Conservation (phyloP, 306 rosid species). For the Rubus parviflorus region DNA sequence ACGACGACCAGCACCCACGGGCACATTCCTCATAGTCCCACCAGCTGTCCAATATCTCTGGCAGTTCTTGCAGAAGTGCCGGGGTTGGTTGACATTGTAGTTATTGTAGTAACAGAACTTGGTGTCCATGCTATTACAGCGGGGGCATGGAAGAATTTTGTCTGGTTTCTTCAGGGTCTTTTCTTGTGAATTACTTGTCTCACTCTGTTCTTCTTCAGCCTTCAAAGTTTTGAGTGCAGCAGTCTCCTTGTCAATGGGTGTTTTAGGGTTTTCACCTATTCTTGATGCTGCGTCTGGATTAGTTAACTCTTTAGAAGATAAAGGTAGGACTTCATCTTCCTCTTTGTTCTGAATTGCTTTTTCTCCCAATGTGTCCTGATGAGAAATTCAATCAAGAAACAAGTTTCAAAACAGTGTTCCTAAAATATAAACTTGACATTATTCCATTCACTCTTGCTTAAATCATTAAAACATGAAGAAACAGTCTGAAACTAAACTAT, state of each 20-base stretch:
- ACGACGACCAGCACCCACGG: conserved; percentile 60
- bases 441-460: background rate
- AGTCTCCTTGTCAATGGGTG: conserved; percentile 37
- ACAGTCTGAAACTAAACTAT: background rate
- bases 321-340: conserved; percentile 26
- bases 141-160: conserved; percentile 55
- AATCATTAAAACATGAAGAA: background rate
- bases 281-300: conserved; percentile 28
- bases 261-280: conserved; percentile 26
- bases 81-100: conserved; percentile 54
- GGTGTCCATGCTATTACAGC: conserved; percentile 59
- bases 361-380: conserved; percentile 32
- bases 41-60: conserved; percentile 65
- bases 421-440: background rate
- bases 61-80: conserved; percentile 57
- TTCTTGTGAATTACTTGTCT: conserved; percentile 38
- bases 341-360: conserved; percentile 19
- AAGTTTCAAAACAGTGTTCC: conserved; percentile 8
- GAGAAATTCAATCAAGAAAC: background rate
- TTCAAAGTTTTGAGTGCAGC: conserved; percentile 21
- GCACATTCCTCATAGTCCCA: conserved; percentile 59
- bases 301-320: conserved; percentile 21
- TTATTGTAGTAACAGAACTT: conserved; percentile 59
- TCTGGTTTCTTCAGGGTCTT: conserved; percentile 56
- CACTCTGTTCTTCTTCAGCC: conserved; percentile 48